These are phyloP conservation scores for Debaryomyces singareniensis DNA, from an alignment of 1,139 yeast species.

Conservation along the genomic window DNA sequence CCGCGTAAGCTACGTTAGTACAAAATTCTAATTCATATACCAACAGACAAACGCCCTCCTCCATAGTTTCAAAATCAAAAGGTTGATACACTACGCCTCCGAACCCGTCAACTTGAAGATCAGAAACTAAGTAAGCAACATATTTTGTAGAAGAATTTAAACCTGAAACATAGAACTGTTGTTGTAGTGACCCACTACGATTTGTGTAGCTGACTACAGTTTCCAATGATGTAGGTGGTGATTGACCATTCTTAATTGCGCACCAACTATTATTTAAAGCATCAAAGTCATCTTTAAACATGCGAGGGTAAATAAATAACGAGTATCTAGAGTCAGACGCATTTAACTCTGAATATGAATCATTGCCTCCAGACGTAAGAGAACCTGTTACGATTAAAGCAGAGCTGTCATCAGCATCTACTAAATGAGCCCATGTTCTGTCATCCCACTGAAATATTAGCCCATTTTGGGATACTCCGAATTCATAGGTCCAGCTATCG, in stretches of 20 bases:
- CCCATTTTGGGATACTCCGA: slow-evolving; percentile 64
- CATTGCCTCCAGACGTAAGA: slow-evolving; percentile 24
- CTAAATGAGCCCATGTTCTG: slow-evolving; percentile 49
- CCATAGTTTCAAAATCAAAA: slow-evolving; percentile 57
- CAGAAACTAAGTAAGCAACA: slow-evolving; percentile 58
- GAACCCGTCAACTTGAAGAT: slow-evolving; percentile 30
- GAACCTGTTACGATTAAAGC: slow-evolving; percentile 67
- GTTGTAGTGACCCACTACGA: slow-evolving; percentile 44
- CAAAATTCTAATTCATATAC: slow-evolving; percentile 76
- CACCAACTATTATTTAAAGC: slow-evolving; percentile 61
- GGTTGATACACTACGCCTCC: slow-evolving; percentile 67
- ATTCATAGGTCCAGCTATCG: slow-evolving; percentile 52
- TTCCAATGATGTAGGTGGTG: slow-evolving; percentile 17
- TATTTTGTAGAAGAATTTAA: slow-evolving; percentile 60
- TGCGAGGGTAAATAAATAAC: slow-evolving; percentile 42
- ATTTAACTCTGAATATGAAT: slow-evolving; percentile 16
- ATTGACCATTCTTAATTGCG: slow-evolving; percentile 54
- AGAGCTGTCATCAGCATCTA: slow-evolving; percentile 69
- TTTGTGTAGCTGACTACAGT: slow-evolving; percentile 37
- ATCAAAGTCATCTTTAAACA: slow-evolving; percentile 29
- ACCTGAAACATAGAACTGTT: slow-evolving; percentile 58
- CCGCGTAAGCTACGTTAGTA: slow-evolving; percentile 77
- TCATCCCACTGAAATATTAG: slow-evolving; percentile 69
- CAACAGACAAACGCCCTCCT: slow-evolving; percentile 57
- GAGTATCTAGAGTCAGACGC: slow-evolving; percentile 31